phyloP scores from a whole-genome alignment of 495 filamentous ascomycete species.

The Delitschia confertaspora region DNA sequence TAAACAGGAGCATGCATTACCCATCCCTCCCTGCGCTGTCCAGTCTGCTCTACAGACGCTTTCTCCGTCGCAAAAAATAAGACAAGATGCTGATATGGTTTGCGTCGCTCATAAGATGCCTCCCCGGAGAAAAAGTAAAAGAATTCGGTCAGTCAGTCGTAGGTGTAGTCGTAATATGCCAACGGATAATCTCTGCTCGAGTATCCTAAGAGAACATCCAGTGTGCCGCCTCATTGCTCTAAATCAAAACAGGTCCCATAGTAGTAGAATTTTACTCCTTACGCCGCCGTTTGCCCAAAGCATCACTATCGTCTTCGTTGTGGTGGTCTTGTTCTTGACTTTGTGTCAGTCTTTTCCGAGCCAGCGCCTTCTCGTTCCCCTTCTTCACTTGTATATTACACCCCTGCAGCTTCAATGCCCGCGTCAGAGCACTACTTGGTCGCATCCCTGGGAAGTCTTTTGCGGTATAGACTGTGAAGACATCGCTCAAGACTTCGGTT shows the following conservation, averaged over 20 bases:
- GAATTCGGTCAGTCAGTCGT: too few species aligned
- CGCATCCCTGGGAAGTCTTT: conserved; percentile 96
- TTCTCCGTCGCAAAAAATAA: too few species aligned
- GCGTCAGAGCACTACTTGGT: conserved; percentile 59
- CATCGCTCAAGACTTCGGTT: conserved; percentile 60
- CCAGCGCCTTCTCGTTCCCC: conserved; percentile 55
- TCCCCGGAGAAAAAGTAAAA: conserved; percentile 1
- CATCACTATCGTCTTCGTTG: conserved; percentile 40
- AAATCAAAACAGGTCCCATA: conserved; percentile 4
- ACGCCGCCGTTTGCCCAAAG: conserved; percentile 24
- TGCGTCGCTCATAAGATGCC: neutral
- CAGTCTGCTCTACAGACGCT: too few species aligned
- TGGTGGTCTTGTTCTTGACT: conserved; percentile 40
- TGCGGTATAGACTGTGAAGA: conserved; percentile 85
- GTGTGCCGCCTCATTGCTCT: conserved; percentile 16
- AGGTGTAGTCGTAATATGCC: conserved; percentile 21
- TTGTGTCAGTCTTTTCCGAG: conserved; percentile 30
- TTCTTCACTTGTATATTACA: conserved; percentile 75
- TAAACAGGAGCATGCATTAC: too few species aligned
- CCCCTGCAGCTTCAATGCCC: conserved; percentile 62
- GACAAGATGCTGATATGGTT: too few species aligned
- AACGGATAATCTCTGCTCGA: conserved; percentile 17
- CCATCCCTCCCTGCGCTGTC: neutral
- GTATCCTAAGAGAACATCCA: conserved; percentile 21
- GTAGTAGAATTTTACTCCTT: conserved; percentile 14